Evolutionary conservation across 805 yeast species (phyloP).

Genomic region (Starmerella stigmatis): DNA sequence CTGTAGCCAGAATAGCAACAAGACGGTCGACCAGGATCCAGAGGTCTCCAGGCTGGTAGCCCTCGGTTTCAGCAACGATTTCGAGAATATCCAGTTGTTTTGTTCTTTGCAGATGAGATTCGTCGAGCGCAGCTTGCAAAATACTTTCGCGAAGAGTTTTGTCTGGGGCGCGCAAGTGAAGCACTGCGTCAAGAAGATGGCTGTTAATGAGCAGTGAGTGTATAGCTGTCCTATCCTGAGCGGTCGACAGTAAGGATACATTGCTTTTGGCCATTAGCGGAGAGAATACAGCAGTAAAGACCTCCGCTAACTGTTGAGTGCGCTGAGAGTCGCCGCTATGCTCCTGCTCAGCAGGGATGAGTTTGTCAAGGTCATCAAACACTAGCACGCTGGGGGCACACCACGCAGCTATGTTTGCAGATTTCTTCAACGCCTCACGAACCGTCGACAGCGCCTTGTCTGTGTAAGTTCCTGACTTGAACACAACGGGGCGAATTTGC

Average conservation of each 20-base stretch:
- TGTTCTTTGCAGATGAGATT: slow-evolving; percentile 31
- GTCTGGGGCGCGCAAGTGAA: slow-evolving; percentile 57
- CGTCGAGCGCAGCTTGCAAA: slow-evolving; percentile 36
- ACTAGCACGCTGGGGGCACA: slow-evolving; percentile 64
- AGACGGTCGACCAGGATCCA: slow-evolving; percentile 58
- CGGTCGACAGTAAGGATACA: slow-evolving; percentile 51
- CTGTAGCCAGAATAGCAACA: slow-evolving; percentile 14
- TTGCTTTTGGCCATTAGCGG: slow-evolving; percentile 34
- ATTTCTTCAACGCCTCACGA: slow-evolving; percentile 37
- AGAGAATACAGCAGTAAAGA: slow-evolving; percentile 41
- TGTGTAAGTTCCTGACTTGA: slow-evolving; percentile 46
- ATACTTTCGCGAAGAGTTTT: slow-evolving; percentile 47
- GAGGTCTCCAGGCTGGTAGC: slow-evolving; percentile 76
- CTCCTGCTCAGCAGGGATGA: slow-evolving; percentile 56
- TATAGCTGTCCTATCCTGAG: slow-evolving; percentile 53
- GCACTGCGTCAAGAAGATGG: slow-evolving; percentile 57
- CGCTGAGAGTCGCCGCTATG: slow-evolving; percentile 46
- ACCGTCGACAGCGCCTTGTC: slow-evolving; percentile 44
- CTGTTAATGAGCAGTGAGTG: slow-evolving; percentile 52
- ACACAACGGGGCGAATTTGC: slow-evolving; percentile 39
- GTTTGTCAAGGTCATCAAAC: slow-evolving; percentile 65
- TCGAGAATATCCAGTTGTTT: slow-evolving; percentile 32
- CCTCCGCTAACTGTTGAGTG: slow-evolving; percentile 57
- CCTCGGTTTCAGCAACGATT: slow-evolving; percentile 65
- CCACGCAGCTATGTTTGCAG: slow-evolving; percentile 55